Evolutionary conservation across 2,329 filamentous ascomycete genomes (phyloP), one percentile per base, ranked within the genome.

Genomic region (Aspergillus versicolor): DNA sequence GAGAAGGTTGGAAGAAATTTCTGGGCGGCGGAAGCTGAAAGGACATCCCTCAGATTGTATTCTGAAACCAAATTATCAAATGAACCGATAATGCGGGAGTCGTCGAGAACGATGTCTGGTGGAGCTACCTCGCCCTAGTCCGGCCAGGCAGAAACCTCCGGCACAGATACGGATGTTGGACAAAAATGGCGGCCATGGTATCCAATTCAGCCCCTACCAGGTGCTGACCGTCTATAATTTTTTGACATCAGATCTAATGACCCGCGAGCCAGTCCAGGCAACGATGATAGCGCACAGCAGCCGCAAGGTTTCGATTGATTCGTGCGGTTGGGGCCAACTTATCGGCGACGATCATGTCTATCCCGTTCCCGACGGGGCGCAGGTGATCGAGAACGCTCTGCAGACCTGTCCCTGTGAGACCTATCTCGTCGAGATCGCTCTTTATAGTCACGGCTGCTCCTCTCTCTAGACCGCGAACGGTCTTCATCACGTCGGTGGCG

Each of bases 1-100:
- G 89, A 61, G 88, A 92, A 67, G 90, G 89, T 2, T 95, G 91
- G 91, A 93, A 91, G 74, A 82, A 86, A 65, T 94, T 92, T 76
- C 75, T 92, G 51, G 82, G 78, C 48, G 73, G 75, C 32, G 59
- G 27, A 11, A 34, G 68, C 42, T 70, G 67, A 73, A 47, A 19
- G 41, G 45, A 52, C 4, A 15, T 56, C 48, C 21, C 40, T 37
- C 12, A 13, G 7, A 34, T 22, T 44, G 12, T 30, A 13, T 4
- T 24, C 17, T 9, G 17, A 22, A 32, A 49, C 24, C 34, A 17
- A 5, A 27, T 15, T n/a, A 27, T 46, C 53, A 40, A 37, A 12
- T 17, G 22, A 15, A 30, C n/a, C n/a, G 17, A 38, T n/a, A 32
- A 24, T 15, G 22, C 42, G n/a, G 32, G 32, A n/a, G 17, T 51